phyloP scores from a whole-genome alignment of 2,329 filamentous ascomycete genomes.

The Thyridium curvatum region DNA sequence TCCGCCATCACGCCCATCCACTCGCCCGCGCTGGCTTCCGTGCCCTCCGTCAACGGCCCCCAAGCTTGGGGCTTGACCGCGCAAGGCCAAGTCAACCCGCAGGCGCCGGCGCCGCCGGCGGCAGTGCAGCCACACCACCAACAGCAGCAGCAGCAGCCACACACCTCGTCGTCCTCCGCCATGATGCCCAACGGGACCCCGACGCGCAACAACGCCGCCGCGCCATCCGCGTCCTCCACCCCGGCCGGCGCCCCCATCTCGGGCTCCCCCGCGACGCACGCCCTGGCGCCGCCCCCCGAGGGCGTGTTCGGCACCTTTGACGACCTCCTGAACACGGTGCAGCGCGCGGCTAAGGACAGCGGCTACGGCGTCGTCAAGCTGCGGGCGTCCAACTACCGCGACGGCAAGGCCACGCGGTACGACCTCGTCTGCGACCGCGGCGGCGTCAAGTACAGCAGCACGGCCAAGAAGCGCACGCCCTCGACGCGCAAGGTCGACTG shows the following conservation, averaged over 20 bases:
- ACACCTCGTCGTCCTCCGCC: slow-evolving; percentile 8
- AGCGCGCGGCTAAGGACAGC: slow-evolving; percentile 55
- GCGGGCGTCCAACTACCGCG: slow-evolving; percentile 56
- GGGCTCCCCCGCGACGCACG: slow-evolving; percentile 32
- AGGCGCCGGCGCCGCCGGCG: slow-evolving; percentile 1
- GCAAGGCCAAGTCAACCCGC: slow-evolving; percentile 5
- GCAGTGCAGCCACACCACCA: slow-evolving; percentile 6
- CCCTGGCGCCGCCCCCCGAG: slow-evolving; percentile 50
- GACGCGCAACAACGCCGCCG: slow-evolving; percentile 8
- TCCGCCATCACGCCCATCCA: background rate
- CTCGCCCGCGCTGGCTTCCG: slow-evolving; percentile 13
- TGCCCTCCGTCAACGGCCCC: slow-evolving; percentile 8
- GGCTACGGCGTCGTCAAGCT: slow-evolving; percentile 59
- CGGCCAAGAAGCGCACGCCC: slow-evolving; percentile 58
- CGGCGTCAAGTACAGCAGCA: slow-evolving; percentile 59
- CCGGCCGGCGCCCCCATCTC: slow-evolving; percentile 25
- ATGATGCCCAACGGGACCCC: slow-evolving; percentile 12
- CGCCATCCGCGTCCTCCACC: slow-evolving; percentile 26
- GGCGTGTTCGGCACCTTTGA: slow-evolving; percentile 55
- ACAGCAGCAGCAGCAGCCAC: slow-evolving; percentile 9
- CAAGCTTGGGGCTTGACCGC: background rate
- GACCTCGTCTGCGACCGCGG: slow-evolving; percentile 58
- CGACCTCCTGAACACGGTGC: slow-evolving; percentile 50
- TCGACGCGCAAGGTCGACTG: slow-evolving; percentile 60
- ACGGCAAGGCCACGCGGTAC: slow-evolving; percentile 56